phyloP scores from a whole-genome alignment of 306 rosid genomes.

The Trifolium pratense region DNA sequence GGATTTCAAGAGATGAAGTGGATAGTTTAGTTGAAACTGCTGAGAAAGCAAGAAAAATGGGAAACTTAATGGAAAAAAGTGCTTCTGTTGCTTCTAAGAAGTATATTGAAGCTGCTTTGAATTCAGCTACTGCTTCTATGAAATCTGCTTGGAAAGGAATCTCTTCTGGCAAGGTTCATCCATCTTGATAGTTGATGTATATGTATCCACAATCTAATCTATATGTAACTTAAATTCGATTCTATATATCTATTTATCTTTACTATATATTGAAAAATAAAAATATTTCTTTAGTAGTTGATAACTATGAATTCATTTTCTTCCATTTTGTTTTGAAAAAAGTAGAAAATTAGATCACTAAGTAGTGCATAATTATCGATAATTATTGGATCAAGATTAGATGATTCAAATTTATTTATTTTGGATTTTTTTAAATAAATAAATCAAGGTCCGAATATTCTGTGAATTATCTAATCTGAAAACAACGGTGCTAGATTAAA shows the following conservation, averaged over 20 bases:
- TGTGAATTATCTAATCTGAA: no score
- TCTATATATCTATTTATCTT: no score
- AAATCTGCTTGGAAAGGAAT: slow-evolving; percentile 88
- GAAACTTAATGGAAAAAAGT: slow-evolving; percentile 69
- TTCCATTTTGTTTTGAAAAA: neutral
- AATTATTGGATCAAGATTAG: no score
- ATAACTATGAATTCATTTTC: neutral
- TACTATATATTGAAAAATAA: neutral
- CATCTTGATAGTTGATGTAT: slow-evolving; percentile 46
- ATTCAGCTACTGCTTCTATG: slow-evolving; percentile 87
- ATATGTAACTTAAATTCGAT: neutral
- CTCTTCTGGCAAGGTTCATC: slow-evolving; percentile 82
- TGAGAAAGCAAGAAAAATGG: slow-evolving; percentile 76
- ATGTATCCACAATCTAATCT: neutral
- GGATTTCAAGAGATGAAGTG: slow-evolving; percentile 53
- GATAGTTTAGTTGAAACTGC: slow-evolving; percentile 54
- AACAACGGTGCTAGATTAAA: no score
- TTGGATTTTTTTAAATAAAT: no score
- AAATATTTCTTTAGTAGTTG: neutral
- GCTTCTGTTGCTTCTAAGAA: slow-evolving; percentile 74
- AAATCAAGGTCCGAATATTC: no score
- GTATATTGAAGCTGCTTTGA: slow-evolving; percentile 76
- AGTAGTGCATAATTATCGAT: no score
- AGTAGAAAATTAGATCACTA: no score
- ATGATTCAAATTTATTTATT: no score